Base-by-base conservation (phyloP, 805 yeast species). In the Candida chilensis region DNA sequence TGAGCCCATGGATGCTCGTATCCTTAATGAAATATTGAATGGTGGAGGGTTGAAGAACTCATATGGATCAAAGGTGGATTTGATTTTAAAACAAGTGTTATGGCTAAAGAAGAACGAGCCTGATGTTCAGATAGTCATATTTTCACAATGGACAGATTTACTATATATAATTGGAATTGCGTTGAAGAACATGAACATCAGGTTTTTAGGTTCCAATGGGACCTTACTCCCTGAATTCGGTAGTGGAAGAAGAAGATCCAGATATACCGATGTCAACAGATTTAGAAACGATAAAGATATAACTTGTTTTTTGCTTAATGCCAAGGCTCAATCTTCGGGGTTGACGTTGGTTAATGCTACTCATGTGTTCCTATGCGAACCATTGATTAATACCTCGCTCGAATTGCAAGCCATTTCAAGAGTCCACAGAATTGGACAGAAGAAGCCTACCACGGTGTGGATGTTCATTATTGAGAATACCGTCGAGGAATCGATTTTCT, bases 341-440 rank as follows among this genome's bases (percentile, higher is more conserved):
- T 60, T 92, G 38, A 92, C 95, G 6, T 61, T 92, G 32, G 76
- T 87, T 6, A 90, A 90, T 58, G 97, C 98, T 0, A 81, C 83
- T 3, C 96, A 92, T 50, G 90, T 92, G 0, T 80, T 88, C 37
- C 51, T 92, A 4, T 83, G 96, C 50, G 98, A 92, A 54, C 97
- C 98, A 1, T 63, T 92, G 34, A 79, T 92, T 11, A 87, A 87
- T 44, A 74, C 88, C 1, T 80, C 95, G 2, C 63, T 87, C 28
- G 97, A 92, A 42, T 49, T 85, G 11, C 98, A 90, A 49, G 96
- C 97, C 0, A 81, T 88, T 32, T 84, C 94, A 29, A 69, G 98
- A 38, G 76, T 92, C 26, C 95, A 90, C 48, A 61, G 98, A 38
- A 88, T 90, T 47, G 98, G 98, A 0, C 98, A 92, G 52, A 68